Conservation (phyloP, 176 grass and related monocot species). For the Poa annua region DNA sequence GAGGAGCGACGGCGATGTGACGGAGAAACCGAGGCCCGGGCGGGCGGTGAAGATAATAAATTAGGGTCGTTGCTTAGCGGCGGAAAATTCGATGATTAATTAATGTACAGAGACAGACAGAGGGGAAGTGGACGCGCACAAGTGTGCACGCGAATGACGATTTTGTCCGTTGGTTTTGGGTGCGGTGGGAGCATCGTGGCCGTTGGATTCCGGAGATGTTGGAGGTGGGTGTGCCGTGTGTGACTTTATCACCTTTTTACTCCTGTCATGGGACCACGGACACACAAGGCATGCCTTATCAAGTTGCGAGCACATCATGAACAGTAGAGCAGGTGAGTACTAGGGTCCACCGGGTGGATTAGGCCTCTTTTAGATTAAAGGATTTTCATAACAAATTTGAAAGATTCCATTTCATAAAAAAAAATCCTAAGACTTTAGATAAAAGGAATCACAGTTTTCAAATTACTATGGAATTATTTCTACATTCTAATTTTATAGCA, state of each 20-base stretch:
- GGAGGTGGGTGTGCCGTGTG: constrained; percentile 8
- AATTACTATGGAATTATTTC: no score
- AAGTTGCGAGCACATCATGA: background rate
- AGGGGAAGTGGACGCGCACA: background rate
- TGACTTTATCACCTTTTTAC: background rate
- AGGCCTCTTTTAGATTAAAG: no score
- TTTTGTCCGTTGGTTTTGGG: background rate
- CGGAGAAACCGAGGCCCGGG: constrained; percentile 69
- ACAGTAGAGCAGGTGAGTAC: background rate
- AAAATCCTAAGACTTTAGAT: no score
- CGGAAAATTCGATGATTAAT: constrained; percentile 24
- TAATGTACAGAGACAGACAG: background rate
- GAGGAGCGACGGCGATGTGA: constrained; percentile 46
- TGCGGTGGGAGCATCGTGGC: background rate
- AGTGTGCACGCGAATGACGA: background rate
- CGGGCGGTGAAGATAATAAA: constrained; percentile 26
- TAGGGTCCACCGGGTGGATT: no score
- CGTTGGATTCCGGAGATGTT: constrained; percentile 19
- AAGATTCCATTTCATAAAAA: no score
- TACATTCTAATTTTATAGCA: no score
- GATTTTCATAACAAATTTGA: no score
- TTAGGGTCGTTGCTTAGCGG: constrained; percentile 7
- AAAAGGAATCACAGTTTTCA: no score
- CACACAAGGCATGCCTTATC: background rate
- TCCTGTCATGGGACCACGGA: background rate